phyloP scores from a whole-genome alignment of 805 yeast genomes.

The Suhomyces pyralidae region DNA sequence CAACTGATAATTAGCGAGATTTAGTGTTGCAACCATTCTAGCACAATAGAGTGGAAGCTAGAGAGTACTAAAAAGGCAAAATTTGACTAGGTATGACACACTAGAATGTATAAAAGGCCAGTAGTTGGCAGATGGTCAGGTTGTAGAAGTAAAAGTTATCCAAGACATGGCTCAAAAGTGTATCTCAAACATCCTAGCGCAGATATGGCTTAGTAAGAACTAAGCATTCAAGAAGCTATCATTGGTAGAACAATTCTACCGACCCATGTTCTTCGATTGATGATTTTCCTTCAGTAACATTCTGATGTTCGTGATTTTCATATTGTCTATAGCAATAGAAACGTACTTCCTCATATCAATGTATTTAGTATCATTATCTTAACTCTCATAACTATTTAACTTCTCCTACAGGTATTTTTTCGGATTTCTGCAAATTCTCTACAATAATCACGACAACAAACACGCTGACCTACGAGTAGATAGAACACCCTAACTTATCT shows the following conservation, averaged over 20 bases:
- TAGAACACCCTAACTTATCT: not conserved
- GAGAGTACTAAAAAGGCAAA: no score
- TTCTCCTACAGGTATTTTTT: no score
- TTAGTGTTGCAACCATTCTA: not conserved
- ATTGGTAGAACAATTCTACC: not conserved
- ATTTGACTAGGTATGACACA: no score
- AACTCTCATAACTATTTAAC: no score
- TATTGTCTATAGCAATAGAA: no score
- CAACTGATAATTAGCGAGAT: not conserved
- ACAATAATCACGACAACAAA: not conserved
- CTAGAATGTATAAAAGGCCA: not conserved
- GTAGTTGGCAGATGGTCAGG: not conserved
- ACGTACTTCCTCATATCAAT: no score
- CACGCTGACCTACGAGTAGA: not conserved
- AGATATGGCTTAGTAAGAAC: not conserved
- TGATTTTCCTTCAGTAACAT: no score
- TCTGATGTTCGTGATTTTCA: no score
- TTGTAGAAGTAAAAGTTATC: not conserved
- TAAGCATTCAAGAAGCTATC: not conserved
- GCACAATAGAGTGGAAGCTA: no score
- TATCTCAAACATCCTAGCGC: not conserved
- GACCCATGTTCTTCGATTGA: not conserved
- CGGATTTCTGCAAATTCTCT: not conserved
- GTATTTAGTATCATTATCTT: no score
- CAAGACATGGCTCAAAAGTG: not conserved